phyloP scores from a whole-genome alignment of 2,329 filamentous ascomycete genomes.

The Xylaria sp. region DNA sequence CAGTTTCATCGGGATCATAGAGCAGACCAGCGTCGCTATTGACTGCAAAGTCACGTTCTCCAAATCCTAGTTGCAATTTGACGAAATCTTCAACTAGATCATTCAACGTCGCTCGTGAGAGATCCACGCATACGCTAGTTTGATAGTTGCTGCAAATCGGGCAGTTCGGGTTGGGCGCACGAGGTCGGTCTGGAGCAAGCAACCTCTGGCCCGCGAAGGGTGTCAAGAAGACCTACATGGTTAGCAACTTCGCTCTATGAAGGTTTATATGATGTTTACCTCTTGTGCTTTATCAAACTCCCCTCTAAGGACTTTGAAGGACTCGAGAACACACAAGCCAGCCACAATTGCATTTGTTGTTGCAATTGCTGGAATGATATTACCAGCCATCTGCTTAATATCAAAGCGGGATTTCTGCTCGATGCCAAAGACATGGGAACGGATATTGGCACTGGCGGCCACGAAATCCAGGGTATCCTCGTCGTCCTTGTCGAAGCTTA shows the following conservation, averaged over 20 bases:
- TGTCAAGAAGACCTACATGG: slow-evolving; percentile 77
- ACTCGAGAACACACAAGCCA: slow-evolving; percentile 88
- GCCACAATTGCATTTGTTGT: slow-evolving; percentile 98
- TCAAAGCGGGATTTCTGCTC: slow-evolving; percentile 92
- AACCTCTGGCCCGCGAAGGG: slow-evolving; percentile 69
- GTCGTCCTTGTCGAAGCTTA: slow-evolving; percentile 97
- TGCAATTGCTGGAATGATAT: slow-evolving; percentile 98
- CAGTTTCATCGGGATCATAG: slow-evolving; percentile 89
- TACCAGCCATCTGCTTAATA: slow-evolving; percentile 98
- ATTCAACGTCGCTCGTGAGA: slow-evolving; percentile 76
- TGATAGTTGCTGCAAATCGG: slow-evolving; percentile 83
- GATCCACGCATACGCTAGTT: slow-evolving; percentile 73
- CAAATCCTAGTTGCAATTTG: slow-evolving; percentile 76
- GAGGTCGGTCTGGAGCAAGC: slow-evolving; percentile 66
- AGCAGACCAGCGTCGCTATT: slow-evolving; percentile 80
- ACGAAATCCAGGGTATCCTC: slow-evolving; percentile 96
- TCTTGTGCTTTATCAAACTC: slow-evolving; percentile 80
- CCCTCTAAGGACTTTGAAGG: slow-evolving; percentile 86
- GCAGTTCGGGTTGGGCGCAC: slow-evolving; percentile 81
- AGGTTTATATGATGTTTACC: slow-evolving; percentile 54
- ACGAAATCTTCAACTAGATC: slow-evolving; percentile 83
- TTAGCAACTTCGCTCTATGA: slow-evolving; percentile 24
- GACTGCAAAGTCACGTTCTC: slow-evolving; percentile 80
- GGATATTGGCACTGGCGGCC: slow-evolving; percentile 86
- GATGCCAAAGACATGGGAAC: slow-evolving; percentile 90